Evolutionary conservation across 139 green algal genomes (phyloP).

Genomic region (Haematococcus sp.): DNA sequence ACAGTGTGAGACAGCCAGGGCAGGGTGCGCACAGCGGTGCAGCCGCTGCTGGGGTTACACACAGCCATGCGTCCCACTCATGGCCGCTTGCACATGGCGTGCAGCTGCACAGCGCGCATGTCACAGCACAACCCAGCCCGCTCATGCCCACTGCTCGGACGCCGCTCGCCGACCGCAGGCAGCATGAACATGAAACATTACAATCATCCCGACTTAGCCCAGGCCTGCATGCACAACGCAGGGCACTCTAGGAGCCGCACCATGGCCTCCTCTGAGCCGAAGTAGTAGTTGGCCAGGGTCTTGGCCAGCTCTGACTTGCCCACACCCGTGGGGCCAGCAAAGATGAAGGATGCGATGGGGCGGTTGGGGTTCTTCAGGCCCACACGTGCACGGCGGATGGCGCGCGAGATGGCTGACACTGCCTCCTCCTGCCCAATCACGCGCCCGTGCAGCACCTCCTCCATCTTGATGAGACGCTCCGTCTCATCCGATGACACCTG

Average conservation of each 20-base stretch:
- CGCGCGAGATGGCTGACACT: conserved; percentile 82
- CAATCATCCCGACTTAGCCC: too few species aligned
- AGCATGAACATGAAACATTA: too few species aligned
- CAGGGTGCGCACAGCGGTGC: too few species aligned
- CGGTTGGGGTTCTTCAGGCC: conserved; percentile 98
- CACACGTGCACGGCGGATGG: conserved; percentile 93
- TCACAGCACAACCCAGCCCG: too few species aligned
- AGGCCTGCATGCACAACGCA: neutral
- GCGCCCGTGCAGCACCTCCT: conserved; percentile 89
- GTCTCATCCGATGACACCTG: conserved; percentile 88
- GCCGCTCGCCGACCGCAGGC: too few species aligned
- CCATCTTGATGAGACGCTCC: conserved; percentile 97
- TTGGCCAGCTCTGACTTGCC: conserved; percentile 99
- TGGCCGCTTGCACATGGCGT: too few species aligned
- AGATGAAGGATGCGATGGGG: conserved; percentile 97
- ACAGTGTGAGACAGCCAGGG: too few species aligned
- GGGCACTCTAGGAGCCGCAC: conserved; percentile 21
- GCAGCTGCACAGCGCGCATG: too few species aligned
- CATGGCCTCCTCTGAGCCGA: conserved; percentile 96
- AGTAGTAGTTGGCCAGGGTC: conserved; percentile 98
- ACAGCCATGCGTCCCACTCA: too few species aligned
- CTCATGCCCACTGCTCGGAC: too few species aligned
- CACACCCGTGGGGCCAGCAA: conserved; percentile 77
- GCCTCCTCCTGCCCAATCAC: conserved; percentile 86
- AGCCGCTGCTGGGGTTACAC: too few species aligned